Conservation (phyloP, 371 early-diverging fungal genomes). For the Choanephora cucurbitarum region DNA sequence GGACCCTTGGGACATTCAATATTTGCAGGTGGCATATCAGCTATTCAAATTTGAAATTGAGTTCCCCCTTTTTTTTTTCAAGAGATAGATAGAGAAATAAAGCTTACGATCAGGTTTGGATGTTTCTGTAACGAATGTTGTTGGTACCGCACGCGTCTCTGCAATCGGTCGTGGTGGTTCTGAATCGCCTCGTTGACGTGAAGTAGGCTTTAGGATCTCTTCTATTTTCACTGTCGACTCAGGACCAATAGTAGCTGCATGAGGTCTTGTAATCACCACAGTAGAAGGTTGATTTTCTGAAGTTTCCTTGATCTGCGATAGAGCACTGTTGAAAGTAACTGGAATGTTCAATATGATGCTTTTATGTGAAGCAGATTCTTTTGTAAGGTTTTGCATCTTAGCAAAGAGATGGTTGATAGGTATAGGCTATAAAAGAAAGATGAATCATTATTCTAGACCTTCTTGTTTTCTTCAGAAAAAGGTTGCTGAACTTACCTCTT, state of each 20-base stretch:
- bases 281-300: background rate
- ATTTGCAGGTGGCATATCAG: slow-evolving; percentile 30
- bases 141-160: background rate
- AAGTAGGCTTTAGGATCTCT: background rate
- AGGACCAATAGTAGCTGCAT: slow-evolving; percentile 19
- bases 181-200: slow-evolving; percentile 20
- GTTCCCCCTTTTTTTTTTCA: background rate
- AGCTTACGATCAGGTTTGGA: slow-evolving; percentile 31
- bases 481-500: slow-evolving; percentile 30
- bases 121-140: background rate
- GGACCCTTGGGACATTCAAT: slow-evolving; percentile 47
- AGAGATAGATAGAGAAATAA: background rate
- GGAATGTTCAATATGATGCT: slow-evolving; percentile 18
- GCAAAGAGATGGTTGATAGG: slow-evolving; percentile 18
- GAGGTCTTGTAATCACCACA: slow-evolving; percentile 11
- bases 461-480: background rate
- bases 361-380: slow-evolving; percentile 8
- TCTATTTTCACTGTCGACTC: slow-evolving; percentile 2
- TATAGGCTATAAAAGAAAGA: slow-evolving; percentile 14
- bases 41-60: slow-evolving; percentile 13
- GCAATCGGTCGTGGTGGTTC: slow-evolving; percentile 4
- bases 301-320: slow-evolving; percentile 2
- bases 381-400: slow-evolving; percentile 18
- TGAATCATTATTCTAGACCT: background rate
- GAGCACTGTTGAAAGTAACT: slow-evolving; percentile 4